phyloP scores from a whole-genome alignment of 2,329 filamentous ascomycete species.

The Colletotrichum graminicola region DNA sequence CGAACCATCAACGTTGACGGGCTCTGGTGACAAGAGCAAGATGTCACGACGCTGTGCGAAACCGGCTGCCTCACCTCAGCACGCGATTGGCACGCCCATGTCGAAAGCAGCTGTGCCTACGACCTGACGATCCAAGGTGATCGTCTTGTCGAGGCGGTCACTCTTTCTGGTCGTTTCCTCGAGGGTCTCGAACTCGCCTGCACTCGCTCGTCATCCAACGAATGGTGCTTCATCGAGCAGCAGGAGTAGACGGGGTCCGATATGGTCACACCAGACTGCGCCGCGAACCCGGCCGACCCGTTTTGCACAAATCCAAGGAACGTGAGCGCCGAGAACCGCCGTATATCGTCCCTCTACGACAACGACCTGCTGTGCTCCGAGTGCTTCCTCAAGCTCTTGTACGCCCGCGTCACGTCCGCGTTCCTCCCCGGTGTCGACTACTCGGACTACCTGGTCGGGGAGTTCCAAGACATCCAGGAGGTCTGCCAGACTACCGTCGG shows the following conservation, averaged over 20 bases:
- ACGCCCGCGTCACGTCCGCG: neutral
- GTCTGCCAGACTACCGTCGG: neutral
- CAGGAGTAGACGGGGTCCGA: neutral
- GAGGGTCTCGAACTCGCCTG: too few relatives aligned
- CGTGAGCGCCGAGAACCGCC: neutral
- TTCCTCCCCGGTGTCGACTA: neutral
- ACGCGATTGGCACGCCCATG: conserved; percentile 8
- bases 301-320: neutral
- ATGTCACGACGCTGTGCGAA: conserved; percentile 13
- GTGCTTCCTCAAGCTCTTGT: neutral
- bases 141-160: conserved; percentile 20
- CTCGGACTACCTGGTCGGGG: neutral
- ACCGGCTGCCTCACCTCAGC: conserved; percentile 15
- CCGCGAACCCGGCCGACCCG: neutral
- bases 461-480: neutral
- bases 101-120: conserved; percentile 3
- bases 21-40: conserved; percentile 14
- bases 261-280: neutral
- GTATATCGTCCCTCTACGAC: neutral
- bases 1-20: conserved; percentile 18
- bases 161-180: conserved; percentile 3
- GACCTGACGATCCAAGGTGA: conserved; percentile 18
- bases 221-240: neutral
- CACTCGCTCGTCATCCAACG: neutral
- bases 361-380: neutral